phyloP scores from a whole-genome alignment of 352 stramenopile species.

The Phytopythium sindhum region DNA sequence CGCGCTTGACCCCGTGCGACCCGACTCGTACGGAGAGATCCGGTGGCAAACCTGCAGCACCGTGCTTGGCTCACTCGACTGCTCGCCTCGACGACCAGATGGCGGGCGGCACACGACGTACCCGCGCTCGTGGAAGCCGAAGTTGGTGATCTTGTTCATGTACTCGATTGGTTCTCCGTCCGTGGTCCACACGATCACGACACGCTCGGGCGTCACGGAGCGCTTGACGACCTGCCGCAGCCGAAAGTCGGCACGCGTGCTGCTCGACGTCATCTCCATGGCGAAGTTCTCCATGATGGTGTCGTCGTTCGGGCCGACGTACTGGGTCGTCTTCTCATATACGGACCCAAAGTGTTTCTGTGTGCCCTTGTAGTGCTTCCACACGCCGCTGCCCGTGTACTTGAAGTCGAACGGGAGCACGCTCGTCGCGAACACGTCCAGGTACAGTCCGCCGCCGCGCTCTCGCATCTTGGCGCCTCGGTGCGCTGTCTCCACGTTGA shows the following conservation, averaged over 20 bases:
- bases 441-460: conserved; percentile 24
- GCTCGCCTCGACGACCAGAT: conserved; percentile 6
- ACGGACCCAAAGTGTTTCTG: conserved; percentile 30
- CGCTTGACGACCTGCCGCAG: conserved; percentile 38
- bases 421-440: conserved; percentile 35
- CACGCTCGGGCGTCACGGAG: conserved; percentile 27
- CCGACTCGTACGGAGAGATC: conserved; percentile 19
- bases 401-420: conserved; percentile 27
- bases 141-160: conserved; percentile 9
- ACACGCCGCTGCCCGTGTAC: conserved; percentile 21
- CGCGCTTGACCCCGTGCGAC: conserved; percentile 9
- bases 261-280: conserved; percentile 36
- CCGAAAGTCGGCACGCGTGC: conserved; percentile 26
- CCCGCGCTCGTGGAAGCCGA: conserved; percentile 23
- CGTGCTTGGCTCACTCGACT: conserved; percentile 10
- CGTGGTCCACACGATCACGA: conserved; percentile 36
- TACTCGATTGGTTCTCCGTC: conserved; percentile 8
- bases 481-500: conserved; percentile 18
- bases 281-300: conserved; percentile 44
- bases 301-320: conserved; percentile 25
- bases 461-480: conserved; percentile 28
- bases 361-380: conserved; percentile 31
- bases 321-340: conserved; percentile 26
- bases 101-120: conserved; percentile 23
- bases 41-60: conserved; percentile 25